Conservation (phyloP, 176 grass and related monocot species). For the Eremochloa ophiuroides region DNA sequence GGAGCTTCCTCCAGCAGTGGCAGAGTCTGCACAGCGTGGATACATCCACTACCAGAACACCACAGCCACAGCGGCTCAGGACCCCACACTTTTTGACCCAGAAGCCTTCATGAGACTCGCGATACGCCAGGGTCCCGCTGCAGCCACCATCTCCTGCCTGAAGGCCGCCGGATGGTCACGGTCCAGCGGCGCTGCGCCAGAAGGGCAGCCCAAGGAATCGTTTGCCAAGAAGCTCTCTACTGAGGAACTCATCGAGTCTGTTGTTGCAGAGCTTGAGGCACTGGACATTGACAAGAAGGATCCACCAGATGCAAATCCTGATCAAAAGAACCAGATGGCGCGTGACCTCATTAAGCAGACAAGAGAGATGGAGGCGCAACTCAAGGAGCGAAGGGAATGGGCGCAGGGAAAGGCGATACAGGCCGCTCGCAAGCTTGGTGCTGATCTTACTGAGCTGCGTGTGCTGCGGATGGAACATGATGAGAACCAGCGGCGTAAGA, state of each 20-base stretch:
- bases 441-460: conserved; percentile 78
- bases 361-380: conserved; percentile 65
- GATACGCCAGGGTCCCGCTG: conserved; percentile 11
- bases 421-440: conserved; percentile 87
- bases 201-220: conserved; percentile 27
- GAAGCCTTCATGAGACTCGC: conserved; percentile 41
- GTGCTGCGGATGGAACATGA: conserved; percentile 74
- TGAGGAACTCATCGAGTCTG: conserved; percentile 54
- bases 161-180: conserved; percentile 27
- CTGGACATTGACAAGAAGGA: conserved; percentile 64
- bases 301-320: conserved; percentile 23
- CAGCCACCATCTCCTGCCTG: conserved; percentile 23
- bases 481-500: conserved; percentile 70
- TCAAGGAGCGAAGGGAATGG: conserved; percentile 95
- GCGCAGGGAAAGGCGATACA: conserved; percentile 83
- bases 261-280: conserved; percentile 38
- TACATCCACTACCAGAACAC: conserved; percentile 16
- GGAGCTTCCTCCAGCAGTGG: background rate
- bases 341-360: conserved; percentile 65
- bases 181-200: background rate
- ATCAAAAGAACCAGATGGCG: conserved; percentile 62
- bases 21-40: conserved; percentile 8
- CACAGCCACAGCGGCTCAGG: background rate
- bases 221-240: conserved; percentile 44
- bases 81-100: conserved; percentile 36